These are phyloP conservation scores for Boeremia exigua DNA, from an alignment of 2,329 filamentous ascomycete species.

Conservation along the genomic window DNA sequence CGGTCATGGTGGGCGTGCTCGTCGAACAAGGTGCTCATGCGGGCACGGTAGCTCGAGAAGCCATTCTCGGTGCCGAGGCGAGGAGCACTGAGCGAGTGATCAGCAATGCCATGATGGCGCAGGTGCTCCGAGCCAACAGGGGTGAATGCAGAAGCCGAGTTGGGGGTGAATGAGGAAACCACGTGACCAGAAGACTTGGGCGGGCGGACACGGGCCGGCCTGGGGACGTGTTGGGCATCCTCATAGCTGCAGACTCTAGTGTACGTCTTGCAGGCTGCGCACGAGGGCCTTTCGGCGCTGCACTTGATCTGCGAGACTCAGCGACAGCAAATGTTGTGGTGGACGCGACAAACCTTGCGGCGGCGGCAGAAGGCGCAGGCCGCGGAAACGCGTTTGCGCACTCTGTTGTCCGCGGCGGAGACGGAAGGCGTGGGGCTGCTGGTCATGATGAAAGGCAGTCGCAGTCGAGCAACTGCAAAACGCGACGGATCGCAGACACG, in stretches of 20 bases:
- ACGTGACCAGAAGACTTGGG: not conserved
- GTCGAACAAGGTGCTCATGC: conserved; percentile 58
- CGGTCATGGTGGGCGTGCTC: conserved; percentile 37
- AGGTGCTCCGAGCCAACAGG: not conserved
- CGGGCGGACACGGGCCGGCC: conserved; percentile 14
- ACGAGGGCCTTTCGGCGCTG: conserved; percentile 54
- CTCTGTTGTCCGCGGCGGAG: conserved; percentile 1
- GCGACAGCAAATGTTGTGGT: not conserved
- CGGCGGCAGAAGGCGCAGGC: conserved; percentile 49
- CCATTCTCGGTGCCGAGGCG: conserved; percentile 49
- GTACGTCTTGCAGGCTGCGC: conserved; percentile 55
- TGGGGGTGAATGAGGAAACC: not conserved
- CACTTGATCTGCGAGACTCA: conserved; percentile 53
- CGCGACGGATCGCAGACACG: too few species aligned
- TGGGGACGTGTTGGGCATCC: conserved; percentile 20
- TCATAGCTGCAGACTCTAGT: conserved; percentile 54
- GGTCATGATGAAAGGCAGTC: not conserved
- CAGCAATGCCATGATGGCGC: not conserved
- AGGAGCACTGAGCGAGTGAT: conserved; percentile 31
- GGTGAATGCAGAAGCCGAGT: not conserved
- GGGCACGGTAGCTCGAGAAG: conserved; percentile 56
- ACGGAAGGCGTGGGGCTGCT: conserved; percentile 4
- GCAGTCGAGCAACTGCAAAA: not conserved
- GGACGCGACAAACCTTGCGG: conserved; percentile 39
- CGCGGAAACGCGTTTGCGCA: conserved; percentile 32